Evolutionary conservation across 495 filamentous ascomycete genomes (phyloP), one percentile per base, ranked within the genome.

Genomic region (Rusavskia elegans): DNA sequence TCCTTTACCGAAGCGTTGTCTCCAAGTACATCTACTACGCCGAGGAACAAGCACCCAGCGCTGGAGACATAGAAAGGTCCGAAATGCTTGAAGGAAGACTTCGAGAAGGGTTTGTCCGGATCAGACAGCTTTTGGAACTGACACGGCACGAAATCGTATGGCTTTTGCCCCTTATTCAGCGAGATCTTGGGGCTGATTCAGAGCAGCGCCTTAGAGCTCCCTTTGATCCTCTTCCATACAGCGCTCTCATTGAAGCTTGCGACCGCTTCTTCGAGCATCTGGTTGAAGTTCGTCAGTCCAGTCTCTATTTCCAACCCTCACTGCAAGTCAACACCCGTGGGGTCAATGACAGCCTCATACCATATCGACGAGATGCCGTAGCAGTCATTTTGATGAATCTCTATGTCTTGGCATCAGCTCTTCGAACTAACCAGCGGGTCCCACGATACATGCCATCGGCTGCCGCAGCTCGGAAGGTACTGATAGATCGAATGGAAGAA

Each of bases 201-300:
- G 1, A 8, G 14, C 39, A 42, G 39, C 71, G 76, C 11, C 67
- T 79, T 39, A 68, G 76, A 44, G 76, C 69, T 19, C 75, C 75
- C 2, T 80, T 80, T 53, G 64, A 80, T 54, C 68, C 73, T 5
- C 62, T 71, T 5, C 76, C 76, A 0, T 79, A 78, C 60, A 69
- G 65, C n/a, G 73, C 65, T 11, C 68, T 78, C 13, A 75, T 79
- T 32, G 66, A 71, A 51, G 62, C 68, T 19, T 75, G 71, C 49
- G 76, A 80, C 55, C 63, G 65, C 8, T 75, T 80, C 63, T 76
- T 79, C 50, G 75, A 78, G 55, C 74, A 77, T 50, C 67, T 79
- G 35, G 68, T 80, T 42, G 66, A 74, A 45, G 70, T 79, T 8
- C 75, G 76, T 8, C 74, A 80, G 53, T 72, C 74, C 10, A 71